A percentile compares a stretch with the other conserved stretches of the same genome.
Conservation (phyloP, 305 asterid genomes). For the Nicotiana rustica region DNA sequence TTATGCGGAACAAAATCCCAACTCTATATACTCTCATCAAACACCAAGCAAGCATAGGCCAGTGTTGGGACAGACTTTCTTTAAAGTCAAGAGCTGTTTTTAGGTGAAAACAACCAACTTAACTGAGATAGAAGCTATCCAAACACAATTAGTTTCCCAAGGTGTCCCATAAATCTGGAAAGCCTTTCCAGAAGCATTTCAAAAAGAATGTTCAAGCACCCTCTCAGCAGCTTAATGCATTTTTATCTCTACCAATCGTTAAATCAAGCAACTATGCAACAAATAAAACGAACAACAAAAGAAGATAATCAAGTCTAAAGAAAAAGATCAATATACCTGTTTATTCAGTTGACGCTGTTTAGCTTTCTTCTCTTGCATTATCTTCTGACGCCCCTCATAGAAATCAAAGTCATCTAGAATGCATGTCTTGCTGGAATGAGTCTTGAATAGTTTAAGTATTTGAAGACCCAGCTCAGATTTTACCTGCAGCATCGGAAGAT, state of each 20-base stretch:
- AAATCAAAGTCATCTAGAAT: constrained; percentile 59
- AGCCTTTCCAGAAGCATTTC: not conserved
- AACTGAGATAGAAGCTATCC: no score
- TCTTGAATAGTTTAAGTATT: constrained; percentile 46
- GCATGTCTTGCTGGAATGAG: constrained; percentile 49
- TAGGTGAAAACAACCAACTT: no score
- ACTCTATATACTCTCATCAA: not conserved
- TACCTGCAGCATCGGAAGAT: constrained; percentile 43
- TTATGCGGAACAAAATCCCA: not conserved
- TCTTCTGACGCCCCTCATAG: constrained; percentile 56
- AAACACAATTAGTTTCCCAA: no score
- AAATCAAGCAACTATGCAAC: not conserved
- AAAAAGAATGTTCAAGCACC: not conserved
- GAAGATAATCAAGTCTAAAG: no score
- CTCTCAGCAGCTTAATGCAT: not conserved
- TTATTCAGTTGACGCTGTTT: constrained; percentile 46
- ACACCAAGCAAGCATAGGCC: not conserved
- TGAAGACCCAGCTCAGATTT: constrained; percentile 47
- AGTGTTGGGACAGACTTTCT: not conserved
- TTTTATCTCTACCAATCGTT: not conserved
- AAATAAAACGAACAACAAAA: not conserved
- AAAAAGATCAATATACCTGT: constrained; percentile 39
- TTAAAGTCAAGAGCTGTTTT: no score
- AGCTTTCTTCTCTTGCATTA: constrained; percentile 53
- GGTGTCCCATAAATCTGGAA: not conserved